Evolutionary conservation across 2,329 filamentous ascomycete species (phyloP), one percentile per base, ranked within the genome.

Genomic region (Phoma sp.): DNA sequence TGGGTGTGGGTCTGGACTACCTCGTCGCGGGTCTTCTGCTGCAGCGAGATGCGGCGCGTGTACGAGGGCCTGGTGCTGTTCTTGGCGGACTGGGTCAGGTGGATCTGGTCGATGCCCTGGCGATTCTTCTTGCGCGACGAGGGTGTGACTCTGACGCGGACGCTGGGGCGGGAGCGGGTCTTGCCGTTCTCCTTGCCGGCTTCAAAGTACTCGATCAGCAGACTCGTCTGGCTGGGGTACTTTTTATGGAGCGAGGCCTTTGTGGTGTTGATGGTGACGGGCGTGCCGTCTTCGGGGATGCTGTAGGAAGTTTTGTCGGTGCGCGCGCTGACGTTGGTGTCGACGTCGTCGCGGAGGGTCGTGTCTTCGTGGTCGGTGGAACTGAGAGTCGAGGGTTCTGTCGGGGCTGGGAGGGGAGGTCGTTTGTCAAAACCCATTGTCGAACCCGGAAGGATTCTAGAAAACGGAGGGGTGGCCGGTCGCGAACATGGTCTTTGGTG

Each of bases 141-240:
- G 13, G 93, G 93, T 13, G 91, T 96, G 59, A 96, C 84, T 64
- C 88, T 85, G 49, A 91, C 88, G 65, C 88, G 81, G 49, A 97
- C 91, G 73, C 92, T 96, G 12, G 93, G 92, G 65, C 90, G 88
- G 67, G 89, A 88, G 65, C 86, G 84, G 31, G 81, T 79, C 69
- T 78, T 82, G 69, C 77, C 81, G 66, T 81, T 82, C 52, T 84
- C 79, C 74, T 91, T 93, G 60, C 88, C 86, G 64, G 87, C 90
- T 78, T 96, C 93, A 70, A 96, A 97, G 77, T 96, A 96, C 78
- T 97, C 93, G 69, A 97, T 97, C 68, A 97, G 82, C 63, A 97
- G 82, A 52, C 91, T 96, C 33, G 93, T 96, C 79, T 96, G 92
- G 40, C 91, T 96, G 70, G 79, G 76, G 73, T 76, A 82, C 76